Evolutionary conservation across 176 grass and related monocot genomes (phyloP), one percentile per base, ranked within the genome.

Genomic region (Aegilops sharonensis): DNA sequence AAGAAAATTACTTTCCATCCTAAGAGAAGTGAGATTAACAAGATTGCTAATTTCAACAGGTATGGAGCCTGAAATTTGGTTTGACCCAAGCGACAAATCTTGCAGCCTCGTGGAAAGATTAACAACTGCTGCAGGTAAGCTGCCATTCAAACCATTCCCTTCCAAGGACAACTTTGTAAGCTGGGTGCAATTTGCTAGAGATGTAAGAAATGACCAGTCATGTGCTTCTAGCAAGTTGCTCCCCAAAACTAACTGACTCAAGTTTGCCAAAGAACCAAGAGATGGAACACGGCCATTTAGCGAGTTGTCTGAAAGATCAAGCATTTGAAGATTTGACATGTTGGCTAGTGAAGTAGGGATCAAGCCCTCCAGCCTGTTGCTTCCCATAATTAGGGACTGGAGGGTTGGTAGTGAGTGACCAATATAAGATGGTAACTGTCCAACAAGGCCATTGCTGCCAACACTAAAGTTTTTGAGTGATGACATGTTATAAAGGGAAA

Each of bases 1-100:
- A 20, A 95, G 78, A n/a, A 91, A 78, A 63, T 95, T 95, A 5
- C 39, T 43, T 35, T 78, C 64, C 65, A 95, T 77, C 24, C 39
- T 62, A 74, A 95, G 70, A 0, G 18, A 27, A 65, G 64, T 85
- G 32, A 95, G 86, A 35, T 45, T 84, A n/a, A 80, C 47, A 36
- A 91, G 82, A 40, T 84, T 90, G 17, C 78, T 57, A 40, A 93
- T 82, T 13, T 78, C 62, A 83, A 25, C 4, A 78, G 89, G 68
- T 81, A 91, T 68, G 36, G 34, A 63, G n/a, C 86, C 92, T 0
- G 59, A 68, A 48, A 91, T 84, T 30, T 74, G 25, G 74, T 93
- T 93, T 2, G 71, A 72, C 12, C 79, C 85, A 39, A 93, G 63
- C 0, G 52, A 36, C 7, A 93, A 63, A 81, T 10, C 10, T 77